Evolutionary conservation across 169 alveolate species (phyloP), one percentile per base, ranked within the genome.

Genomic region (Cryptosporidium tyzzeri): DNA sequence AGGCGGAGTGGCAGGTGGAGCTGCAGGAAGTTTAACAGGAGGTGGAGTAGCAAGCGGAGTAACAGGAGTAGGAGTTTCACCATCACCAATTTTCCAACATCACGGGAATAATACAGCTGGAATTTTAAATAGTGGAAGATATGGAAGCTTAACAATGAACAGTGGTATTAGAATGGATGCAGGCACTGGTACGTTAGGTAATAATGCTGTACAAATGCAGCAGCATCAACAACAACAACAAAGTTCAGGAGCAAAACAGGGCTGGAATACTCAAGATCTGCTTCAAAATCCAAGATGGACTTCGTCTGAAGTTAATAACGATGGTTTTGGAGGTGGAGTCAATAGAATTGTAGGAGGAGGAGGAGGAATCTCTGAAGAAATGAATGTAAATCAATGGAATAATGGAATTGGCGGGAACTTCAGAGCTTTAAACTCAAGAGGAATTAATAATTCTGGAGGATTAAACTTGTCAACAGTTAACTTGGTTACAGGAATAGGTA

Each of bases 211-310:
- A 9, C 67, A 55, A 37, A 55, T 23, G 62, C 62, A 55, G 1
- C 71, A 65, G 16, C 44, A 5, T 1, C 61, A 16, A 26, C 67
- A 5, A 21, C 61, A 55, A 10, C 71, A 65, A 14, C 44, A 65
- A 7, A n/a, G 71, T 65, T 7, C 71, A 65, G 71, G 71, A 1
- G 31, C 10, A 3, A 65, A 65, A 33, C 71, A 65, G 0, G 50
- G 50, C 6, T 65, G 71, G 71, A 33, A 33, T 7, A 65, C 10
- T 6, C 71, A 65, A 26, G 18, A 8, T 65, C 9, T 37, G 3
- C 44, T 65, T 7, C 71, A 65, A 29, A 65, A n/a, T 16, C 10
- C 44, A 35, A 65, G 71, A 65, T 65, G 71, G 71, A 10, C 6
- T 23, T 33, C 71, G 4, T 23, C 84, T n/a, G 67, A 55, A 26